These are phyloP conservation scores for Aspergillus carlsbadensis DNA, from an alignment of 495 filamentous ascomycete species.

Conservation along the genomic window DNA sequence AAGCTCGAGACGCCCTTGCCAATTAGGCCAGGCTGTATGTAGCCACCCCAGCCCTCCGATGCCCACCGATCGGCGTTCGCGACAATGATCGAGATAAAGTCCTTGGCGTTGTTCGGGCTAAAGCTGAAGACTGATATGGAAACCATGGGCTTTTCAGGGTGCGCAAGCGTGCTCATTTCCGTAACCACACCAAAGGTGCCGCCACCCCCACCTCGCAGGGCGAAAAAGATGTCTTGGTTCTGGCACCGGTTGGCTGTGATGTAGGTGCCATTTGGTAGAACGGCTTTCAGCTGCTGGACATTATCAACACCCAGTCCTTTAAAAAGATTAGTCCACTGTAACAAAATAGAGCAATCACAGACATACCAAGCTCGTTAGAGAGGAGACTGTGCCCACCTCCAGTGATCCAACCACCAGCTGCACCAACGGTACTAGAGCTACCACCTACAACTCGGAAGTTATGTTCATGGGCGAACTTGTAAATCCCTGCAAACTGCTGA, in stretches of 20 bases:
- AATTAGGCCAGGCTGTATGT: constrained; percentile 19
- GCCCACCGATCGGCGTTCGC: constrained; percentile 43
- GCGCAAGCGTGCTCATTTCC: constrained; percentile 41
- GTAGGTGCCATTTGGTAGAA: constrained; percentile 44
- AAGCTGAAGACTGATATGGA: constrained; percentile 35
- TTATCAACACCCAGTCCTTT: constrained; percentile 45
- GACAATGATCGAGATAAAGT: constrained; percentile 38
- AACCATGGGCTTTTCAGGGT: constrained; percentile 29
- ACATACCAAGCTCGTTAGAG: constrained; percentile 33
- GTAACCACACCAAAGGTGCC: constrained; percentile 55
- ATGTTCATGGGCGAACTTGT: constrained; percentile 31
- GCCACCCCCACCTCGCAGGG: constrained; percentile 55
- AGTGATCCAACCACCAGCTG: constrained; percentile 40
- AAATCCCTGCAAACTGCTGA: constrained; percentile 46
- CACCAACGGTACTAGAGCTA: constrained; percentile 24
- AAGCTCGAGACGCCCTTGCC: constrained; percentile 25
- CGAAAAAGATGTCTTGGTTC: constrained; percentile 51
- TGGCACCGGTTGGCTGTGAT: constrained; percentile 39
- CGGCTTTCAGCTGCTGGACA: constrained; percentile 43
- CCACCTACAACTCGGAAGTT: constrained; percentile 29
- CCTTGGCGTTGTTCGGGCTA: constrained; percentile 23
- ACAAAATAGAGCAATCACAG: no score
- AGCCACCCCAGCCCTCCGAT: constrained; percentile 48
- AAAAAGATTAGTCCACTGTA: no score
- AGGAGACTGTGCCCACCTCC: constrained; percentile 46